phyloP scores from a whole-genome alignment of 257 asterid genomes.

The Capsicum chinense region DNA sequence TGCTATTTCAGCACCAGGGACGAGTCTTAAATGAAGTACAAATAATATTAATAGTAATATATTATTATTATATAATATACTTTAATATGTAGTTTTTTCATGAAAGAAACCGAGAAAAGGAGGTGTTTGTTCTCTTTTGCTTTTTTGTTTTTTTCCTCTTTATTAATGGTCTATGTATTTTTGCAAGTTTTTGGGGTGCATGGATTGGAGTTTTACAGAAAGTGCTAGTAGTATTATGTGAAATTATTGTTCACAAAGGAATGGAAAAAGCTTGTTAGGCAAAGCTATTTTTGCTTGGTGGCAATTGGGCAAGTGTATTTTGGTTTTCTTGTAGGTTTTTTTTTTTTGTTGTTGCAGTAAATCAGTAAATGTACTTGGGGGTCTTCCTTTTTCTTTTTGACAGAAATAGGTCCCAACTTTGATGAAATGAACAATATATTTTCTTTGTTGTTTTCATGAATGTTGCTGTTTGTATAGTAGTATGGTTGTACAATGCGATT shows the following conservation, averaged over 20 bases:
- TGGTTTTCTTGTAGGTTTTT: background rate
- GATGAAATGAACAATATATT: conserved; percentile 9
- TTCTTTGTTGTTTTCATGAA: background rate
- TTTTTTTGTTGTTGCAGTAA: background rate
- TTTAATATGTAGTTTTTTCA: background rate
- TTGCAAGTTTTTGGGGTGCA: conserved; percentile 30
- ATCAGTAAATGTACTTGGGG: conserved; percentile 3
- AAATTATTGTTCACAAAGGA: background rate
- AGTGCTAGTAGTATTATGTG: background rate
- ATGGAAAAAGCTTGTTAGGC: background rate
- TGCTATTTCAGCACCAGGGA: conserved; percentile 61
- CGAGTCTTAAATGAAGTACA: conserved; percentile 43
- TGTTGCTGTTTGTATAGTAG: background rate
- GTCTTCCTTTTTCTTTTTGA: background rate
- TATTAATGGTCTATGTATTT: background rate
- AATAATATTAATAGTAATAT: background rate
- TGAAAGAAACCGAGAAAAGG: background rate
- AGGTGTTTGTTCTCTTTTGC: background rate
- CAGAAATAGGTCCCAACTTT: conserved; percentile 26
- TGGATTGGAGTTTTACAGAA: background rate
- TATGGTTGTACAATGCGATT: background rate
- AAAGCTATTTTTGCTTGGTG: conserved; percentile 17
- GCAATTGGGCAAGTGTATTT: background rate
- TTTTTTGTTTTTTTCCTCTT: background rate
- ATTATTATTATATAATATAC: background rate